Conservation (phyloP, 495 filamentous ascomycete genomes). For the Aspergillus mulundensis region DNA sequence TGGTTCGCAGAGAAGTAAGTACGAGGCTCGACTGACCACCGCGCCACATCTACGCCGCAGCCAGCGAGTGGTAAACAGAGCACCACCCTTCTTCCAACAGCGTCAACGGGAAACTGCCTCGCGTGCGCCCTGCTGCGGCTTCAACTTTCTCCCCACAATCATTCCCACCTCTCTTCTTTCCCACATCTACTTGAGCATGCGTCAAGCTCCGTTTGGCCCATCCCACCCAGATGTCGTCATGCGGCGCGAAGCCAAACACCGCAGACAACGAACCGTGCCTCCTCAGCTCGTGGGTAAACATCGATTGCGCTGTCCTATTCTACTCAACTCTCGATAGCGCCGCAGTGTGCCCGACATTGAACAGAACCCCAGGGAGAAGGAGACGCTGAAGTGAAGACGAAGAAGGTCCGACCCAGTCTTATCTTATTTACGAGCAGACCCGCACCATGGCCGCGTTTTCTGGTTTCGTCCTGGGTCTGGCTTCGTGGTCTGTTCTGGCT, state of each 20-base stretch:
- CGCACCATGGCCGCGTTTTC: not conserved
- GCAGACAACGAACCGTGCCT: not conserved
- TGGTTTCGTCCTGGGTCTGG: not conserved
- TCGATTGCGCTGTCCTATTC: not conserved
- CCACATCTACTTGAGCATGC: not conserved
- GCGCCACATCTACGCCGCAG: not conserved
- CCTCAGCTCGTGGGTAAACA: not conserved
- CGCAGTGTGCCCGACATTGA: not conserved
- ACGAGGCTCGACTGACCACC: not conserved
- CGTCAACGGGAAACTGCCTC: not conserved
- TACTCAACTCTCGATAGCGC: not conserved
- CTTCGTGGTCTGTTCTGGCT: not conserved
- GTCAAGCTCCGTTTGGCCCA: not conserved
- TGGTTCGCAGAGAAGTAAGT: not conserved
- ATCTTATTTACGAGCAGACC: not conserved
- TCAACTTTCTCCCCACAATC: not conserved
- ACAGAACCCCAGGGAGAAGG: not conserved
- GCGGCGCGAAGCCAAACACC: not conserved
- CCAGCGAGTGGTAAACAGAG: not conserved
- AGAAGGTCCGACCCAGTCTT: not conserved
- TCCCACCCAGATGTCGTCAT: not conserved
- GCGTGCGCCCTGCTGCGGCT: constrained; percentile 2
- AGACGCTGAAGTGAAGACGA: not conserved
- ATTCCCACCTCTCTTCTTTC: not conserved
- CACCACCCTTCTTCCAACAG: not conserved